These are phyloP conservation scores for Parathielavia appendiculata DNA, from an alignment of 495 filamentous ascomycete genomes.

Conservation along the genomic window DNA sequence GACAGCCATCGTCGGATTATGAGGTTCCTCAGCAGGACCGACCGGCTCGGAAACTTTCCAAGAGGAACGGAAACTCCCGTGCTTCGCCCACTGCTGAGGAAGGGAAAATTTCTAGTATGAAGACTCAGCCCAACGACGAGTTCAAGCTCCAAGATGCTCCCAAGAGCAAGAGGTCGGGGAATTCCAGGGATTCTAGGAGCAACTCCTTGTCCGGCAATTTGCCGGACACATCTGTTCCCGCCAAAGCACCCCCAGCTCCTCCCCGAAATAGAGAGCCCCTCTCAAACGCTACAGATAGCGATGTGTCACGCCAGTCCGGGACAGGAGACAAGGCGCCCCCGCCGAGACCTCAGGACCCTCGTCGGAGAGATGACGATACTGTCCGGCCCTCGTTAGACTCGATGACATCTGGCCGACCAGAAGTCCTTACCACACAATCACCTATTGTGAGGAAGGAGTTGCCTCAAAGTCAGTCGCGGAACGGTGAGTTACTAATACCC, in stretches of 20 bases:
- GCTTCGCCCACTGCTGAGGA: slow-evolving; percentile 43
- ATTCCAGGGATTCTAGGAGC: slow-evolving; percentile 45
- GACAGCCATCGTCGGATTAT: slow-evolving; percentile 53
- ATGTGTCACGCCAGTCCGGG: slow-evolving; percentile 30
- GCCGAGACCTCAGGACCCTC: slow-evolving; percentile 46
- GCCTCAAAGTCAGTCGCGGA: slow-evolving; percentile 34
- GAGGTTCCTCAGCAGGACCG: slow-evolving; percentile 41
- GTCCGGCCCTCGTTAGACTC: slow-evolving; percentile 41
- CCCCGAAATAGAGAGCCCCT: slow-evolving; percentile 31
- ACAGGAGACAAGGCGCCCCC: slow-evolving; percentile 39
- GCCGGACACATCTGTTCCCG: slow-evolving; percentile 27
- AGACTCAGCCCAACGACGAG: slow-evolving; percentile 39
- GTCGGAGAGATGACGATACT: slow-evolving; percentile 42
- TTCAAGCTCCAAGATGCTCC: slow-evolving; percentile 76
- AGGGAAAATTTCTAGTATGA: slow-evolving; percentile 33
- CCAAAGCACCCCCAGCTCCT: slow-evolving; percentile 23
- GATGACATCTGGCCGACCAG: slow-evolving; percentile 19
- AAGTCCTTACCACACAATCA: slow-evolving; percentile 33
- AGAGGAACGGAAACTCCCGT: slow-evolving; percentile 37
- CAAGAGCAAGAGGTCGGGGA: slow-evolving; percentile 56
- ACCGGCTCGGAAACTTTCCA: slow-evolving; percentile 42
- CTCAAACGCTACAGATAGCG: slow-evolving; percentile 18
- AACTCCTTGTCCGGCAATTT: slow-evolving; percentile 53
- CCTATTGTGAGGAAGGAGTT: slow-evolving; percentile 48
- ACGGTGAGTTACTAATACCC: slow-evolving; percentile 26